Base-by-base conservation (phyloP, 2,329 filamentous ascomycete species). In the Exophiala phaeomuriformis region DNA sequence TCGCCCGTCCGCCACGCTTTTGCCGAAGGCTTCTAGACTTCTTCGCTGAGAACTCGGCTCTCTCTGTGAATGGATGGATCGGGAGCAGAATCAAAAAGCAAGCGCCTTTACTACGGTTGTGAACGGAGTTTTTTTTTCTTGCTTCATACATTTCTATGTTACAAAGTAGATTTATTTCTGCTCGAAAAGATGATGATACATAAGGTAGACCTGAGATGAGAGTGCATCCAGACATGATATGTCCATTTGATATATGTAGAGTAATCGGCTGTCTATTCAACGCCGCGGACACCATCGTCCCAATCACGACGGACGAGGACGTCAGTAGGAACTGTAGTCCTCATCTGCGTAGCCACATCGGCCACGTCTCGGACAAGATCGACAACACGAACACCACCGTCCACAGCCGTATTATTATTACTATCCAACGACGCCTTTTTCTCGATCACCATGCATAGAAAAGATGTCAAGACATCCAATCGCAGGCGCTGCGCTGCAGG, bases 381-480 rank as follows among this genome's bases (percentile, higher is more conserved):
- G 52, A 71, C 67, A 6, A 71, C 63, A 39, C 59, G 63, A n/a
- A 49, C 62, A 2, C 65, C 58, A 27, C 64, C 61, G 33, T 52
- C 53, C 30, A 19, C 19, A 19, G 19, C 19, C 19, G 19, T 19
- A 19, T 19, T 19, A 19, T 19, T 19, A 19, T 19, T 19, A 19
- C 19, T 19, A 19, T 19, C 19, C 19, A 19, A 19, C 19, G 19
- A 19, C 19, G 63, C 61, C 27, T 66, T 66, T 47, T 67, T 68
- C 27, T 67, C 63, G 56, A 75, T 65, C 31, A 74, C 68, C 10
- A 72, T 62, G 29, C 71, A 66, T 6, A 74, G 59, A 10, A 75
- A 61, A 52, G 69, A 68, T 3, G 65, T 64, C 64, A 75, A 65
- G 37, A 74, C 68, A 40, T 72, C 70, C n/a, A 75, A 61, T 53